A percentile compares a stretch with the other conserved stretches of the same genome.
Evolutionary conservation across 1,284 basidiomycete genomes (phyloP).

Genomic region (Uromyces viciae-fabae): DNA sequence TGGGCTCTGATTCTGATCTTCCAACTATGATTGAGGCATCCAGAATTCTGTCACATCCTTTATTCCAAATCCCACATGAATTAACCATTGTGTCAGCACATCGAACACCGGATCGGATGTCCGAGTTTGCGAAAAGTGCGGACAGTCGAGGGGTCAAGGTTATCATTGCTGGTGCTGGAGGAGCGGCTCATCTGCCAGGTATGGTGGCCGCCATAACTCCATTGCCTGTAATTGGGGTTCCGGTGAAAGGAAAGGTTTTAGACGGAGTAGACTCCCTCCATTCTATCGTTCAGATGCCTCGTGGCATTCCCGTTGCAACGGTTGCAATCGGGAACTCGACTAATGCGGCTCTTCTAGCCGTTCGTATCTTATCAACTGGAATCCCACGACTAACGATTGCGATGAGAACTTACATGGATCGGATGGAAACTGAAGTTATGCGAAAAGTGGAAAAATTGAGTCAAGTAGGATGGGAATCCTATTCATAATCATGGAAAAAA

Average conservation of each 20-base stretch:
- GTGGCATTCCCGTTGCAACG: constrained; percentile 93
- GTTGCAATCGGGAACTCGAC: constrained; percentile 95
- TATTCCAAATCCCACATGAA: constrained; percentile 82
- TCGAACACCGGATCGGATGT: constrained; percentile 82
- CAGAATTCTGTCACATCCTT: constrained; percentile 65
- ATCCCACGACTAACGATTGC: constrained; percentile 66
- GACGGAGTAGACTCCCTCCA: constrained; percentile 95
- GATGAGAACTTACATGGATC: constrained; percentile 73
- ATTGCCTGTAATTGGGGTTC: constrained; percentile 91
- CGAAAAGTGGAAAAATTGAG: constrained; percentile 74
- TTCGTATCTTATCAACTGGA: constrained; percentile 76
- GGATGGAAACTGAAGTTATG: constrained; percentile 76
- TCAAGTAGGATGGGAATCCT: constrained; percentile 80
- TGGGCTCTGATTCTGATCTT: constrained; percentile 98
- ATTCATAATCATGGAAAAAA: constrained; percentile 53
- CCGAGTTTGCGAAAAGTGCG: constrained; percentile 76
- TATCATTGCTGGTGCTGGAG: constrained; percentile 93
- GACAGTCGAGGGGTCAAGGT: constrained; percentile 68
- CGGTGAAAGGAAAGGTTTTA: constrained; percentile 87
- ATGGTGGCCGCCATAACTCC: constrained; percentile 95
- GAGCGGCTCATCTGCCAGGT: constrained; percentile 92
- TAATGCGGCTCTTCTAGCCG: constrained; percentile 87
- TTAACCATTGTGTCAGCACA: constrained; percentile 94
- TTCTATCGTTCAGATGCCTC: constrained; percentile 98
- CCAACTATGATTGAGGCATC: constrained; percentile 88